Evolutionary conservation across 371 early-diverging fungal genomes (phyloP), one percentile per base, ranked within the genome.

Genomic region (Amoeboaphelidium protococcarum): DNA sequence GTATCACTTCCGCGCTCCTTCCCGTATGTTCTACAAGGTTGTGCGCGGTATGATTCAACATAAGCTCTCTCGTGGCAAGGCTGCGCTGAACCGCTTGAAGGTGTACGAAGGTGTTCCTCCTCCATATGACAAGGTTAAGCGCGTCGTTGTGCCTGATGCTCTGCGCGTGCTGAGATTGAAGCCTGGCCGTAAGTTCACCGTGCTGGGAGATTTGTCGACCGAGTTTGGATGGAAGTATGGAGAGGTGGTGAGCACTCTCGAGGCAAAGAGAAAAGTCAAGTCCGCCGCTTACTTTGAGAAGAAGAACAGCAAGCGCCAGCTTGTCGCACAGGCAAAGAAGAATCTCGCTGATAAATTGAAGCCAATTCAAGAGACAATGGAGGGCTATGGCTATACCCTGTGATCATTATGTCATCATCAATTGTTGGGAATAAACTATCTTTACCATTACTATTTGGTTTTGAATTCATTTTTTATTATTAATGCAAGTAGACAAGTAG

Each of bases 211-310:
- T 58, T 72, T 99, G 59, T 74, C 90, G 49, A 64, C 69, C 59
- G 91, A 92, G 73, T 82, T 92, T 62, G 99, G 99, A 63, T 99
- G 99, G 99, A 98, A 96, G 72, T 90, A 97, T 78, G 69, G 80
- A 58, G 90, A 83, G 54, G 82, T 96, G 52, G 82, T 95, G 58
- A 76, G 75, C 64, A 77, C 78, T 64, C 75, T 94, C 52, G 95
- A 95, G 71, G 84, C 77, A 63, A 90, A 91, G 82, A 79, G 95
- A 63, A 92, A 88, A 82, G 83, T 77, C 65, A 78, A 81, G 71
- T 65, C 74, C 67, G 64, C 76, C 57, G 86, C 80, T 54, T 89
- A 71, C 80, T 83, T 84, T 71, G 78, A 86, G 66, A 76, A 78
- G 70, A 86, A 85, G 66, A 79, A 80, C 78, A 78, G 75, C 44